Evolutionary conservation across 148 eudicot genomes (phyloP).

Genomic region (Rheum nobile): DNA sequence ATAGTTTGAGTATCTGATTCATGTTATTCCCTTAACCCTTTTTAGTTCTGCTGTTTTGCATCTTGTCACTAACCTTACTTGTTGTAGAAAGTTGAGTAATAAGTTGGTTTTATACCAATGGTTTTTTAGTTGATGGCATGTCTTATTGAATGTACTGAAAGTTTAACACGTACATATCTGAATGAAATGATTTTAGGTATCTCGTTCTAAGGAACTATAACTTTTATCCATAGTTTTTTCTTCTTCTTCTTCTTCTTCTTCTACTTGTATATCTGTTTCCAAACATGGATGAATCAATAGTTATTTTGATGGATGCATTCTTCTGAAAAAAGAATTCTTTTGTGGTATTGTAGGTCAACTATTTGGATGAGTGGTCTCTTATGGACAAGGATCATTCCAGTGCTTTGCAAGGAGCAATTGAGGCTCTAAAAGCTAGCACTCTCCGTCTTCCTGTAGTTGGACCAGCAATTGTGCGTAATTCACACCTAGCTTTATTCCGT

Average conservation of each 20-base stretch:
- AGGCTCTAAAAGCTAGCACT: constrained; percentile 93
- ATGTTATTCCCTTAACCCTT: background rate
- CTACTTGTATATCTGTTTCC: background rate
- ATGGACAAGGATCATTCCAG: constrained; percentile 59
- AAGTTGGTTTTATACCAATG: background rate
- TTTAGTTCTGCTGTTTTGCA: background rate
- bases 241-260: background rate
- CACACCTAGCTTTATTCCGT: background rate
- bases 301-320: background rate
- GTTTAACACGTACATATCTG: background rate
- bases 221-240: background rate
- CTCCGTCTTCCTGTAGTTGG: constrained; percentile 95
- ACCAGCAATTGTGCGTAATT: constrained; percentile 65
- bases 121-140: background rate
- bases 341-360: constrained; percentile 37
- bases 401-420: constrained; percentile 79
- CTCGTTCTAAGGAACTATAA: background rate
- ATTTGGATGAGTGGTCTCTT: constrained; percentile 80
- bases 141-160: background rate
- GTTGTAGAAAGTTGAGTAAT: background rate
- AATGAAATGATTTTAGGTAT: background rate
- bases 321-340: background rate
- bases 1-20: background rate
- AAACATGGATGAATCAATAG: background rate
- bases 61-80: background rate